Percentiles rank a stretch among this genome's conserved stretches.
These are phyloP conservation scores for Tetrahymena borealis DNA, from an alignment of 73 alveolate genomes.

Conservation along the genomic window DNA sequence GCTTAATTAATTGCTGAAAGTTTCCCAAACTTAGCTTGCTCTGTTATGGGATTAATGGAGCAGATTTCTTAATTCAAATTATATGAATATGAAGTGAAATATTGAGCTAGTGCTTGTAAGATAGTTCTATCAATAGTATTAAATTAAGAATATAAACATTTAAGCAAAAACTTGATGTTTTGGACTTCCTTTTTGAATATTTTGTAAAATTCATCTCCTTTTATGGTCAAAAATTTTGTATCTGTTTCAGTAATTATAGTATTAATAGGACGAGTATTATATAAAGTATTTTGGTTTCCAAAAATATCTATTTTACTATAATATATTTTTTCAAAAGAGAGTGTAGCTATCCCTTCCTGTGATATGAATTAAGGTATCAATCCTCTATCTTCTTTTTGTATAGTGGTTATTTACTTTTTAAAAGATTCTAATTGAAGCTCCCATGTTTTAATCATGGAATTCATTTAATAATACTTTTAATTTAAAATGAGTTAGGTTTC, in stretches of 20 bases:
- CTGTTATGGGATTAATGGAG: not conserved
- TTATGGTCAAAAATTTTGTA: not conserved
- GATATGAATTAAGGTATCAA: not conserved
- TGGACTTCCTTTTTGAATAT: not conserved
- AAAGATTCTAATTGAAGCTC: not conserved
- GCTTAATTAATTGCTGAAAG: not conserved
- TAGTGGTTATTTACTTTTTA: not conserved
- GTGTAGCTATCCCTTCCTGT: not conserved
- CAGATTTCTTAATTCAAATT: not conserved
- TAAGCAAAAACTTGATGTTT: not conserved
- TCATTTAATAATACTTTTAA: not conserved
- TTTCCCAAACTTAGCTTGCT: not conserved
- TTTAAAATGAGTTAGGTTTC: not conserved
- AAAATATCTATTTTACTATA: not conserved
- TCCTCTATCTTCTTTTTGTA: not conserved
- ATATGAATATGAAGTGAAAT: not conserved
- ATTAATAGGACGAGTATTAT: not conserved
- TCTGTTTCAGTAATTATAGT: not conserved
- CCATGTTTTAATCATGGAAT: not conserved
- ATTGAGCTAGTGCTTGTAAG: not conserved
- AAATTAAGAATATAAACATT: not conserved
- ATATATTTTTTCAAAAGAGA: not conserved
- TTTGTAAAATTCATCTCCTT: not conserved
- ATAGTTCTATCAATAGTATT: not conserved
- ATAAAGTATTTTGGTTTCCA: not conserved